Conservation (phyloP, 768 basidiomycete genomes). For the Boletales sp. region DNA sequence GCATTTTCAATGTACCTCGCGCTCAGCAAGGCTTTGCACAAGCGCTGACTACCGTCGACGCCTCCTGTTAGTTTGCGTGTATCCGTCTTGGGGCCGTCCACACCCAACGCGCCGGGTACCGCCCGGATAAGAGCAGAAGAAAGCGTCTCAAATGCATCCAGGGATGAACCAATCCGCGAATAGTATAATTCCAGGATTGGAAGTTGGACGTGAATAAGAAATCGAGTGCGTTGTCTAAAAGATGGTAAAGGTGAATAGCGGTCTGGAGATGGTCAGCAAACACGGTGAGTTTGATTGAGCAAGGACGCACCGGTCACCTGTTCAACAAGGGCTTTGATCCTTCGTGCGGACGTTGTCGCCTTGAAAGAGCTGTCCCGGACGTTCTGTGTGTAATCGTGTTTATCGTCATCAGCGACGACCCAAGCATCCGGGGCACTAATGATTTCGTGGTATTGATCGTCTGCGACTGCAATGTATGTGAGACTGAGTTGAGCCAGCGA, state of each 20-base stretch:
- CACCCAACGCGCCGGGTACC: slow-evolving; percentile 86
- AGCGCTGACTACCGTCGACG: slow-evolving; percentile 73
- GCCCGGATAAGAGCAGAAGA: slow-evolving; percentile 85
- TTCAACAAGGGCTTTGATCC: slow-evolving; percentile 81
- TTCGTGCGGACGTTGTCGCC: slow-evolving; percentile 80
- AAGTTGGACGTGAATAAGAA: slow-evolving; percentile 81
- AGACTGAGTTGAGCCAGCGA: not conserved
- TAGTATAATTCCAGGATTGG: slow-evolving; percentile 79
- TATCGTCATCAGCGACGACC: slow-evolving; percentile 70
- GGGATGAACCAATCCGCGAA: slow-evolving; percentile 70
- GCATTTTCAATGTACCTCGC: slow-evolving; percentile 66
- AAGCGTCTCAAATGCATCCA: slow-evolving; percentile 92
- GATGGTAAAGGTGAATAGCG: slow-evolving; percentile 88
- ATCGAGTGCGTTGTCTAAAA: slow-evolving; percentile 72
- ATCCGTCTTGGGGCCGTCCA: slow-evolving; percentile 42
- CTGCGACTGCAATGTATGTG: slow-evolving; percentile 56
- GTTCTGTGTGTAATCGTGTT: slow-evolving; percentile 37
- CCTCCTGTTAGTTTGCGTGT: slow-evolving; percentile 72
- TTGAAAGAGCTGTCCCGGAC: slow-evolving; percentile 40
- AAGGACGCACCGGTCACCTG: slow-evolving; percentile 76
- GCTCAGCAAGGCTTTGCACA: slow-evolving; percentile 85
- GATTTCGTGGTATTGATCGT: slow-evolving; percentile 82
- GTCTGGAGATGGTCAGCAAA: slow-evolving; percentile 42
- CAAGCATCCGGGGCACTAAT: slow-evolving; percentile 83
- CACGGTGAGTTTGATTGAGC: not conserved